Percentiles rank a stretch among this genome's conserved stretches.
Conservation (phyloP, 768 basidiomycete genomes). For the Boletus eberwhitei region DNA sequence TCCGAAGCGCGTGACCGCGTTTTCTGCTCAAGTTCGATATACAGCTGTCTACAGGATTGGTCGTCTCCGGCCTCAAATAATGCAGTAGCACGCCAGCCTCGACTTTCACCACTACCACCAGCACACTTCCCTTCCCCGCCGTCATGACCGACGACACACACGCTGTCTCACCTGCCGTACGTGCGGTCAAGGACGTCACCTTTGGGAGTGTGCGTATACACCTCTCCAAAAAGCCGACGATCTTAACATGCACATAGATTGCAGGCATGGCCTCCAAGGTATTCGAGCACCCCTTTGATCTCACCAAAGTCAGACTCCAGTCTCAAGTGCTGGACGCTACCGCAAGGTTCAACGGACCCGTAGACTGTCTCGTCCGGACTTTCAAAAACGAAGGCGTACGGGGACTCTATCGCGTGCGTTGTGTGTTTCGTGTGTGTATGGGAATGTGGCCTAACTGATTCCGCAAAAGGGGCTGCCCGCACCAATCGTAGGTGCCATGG, state of each 20-base stretch:
- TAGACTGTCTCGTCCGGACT: constrained; percentile 84
- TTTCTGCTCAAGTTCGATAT: constrained; percentile 18
- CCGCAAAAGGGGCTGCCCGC: constrained; percentile 78
- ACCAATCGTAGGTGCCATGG: constrained; percentile 88
- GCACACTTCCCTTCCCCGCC: not conserved
- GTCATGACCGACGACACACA: constrained; percentile 23
- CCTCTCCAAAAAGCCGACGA: not conserved
- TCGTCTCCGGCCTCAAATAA: constrained; percentile 18
- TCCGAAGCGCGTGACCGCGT: constrained; percentile 8
- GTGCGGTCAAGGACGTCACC: constrained; percentile 45
- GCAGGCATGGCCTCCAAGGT: constrained; percentile 85
- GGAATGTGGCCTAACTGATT: not conserved
- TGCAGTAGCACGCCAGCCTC: constrained; percentile 20
- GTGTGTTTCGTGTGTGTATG: not conserved
- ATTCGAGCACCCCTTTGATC: constrained; percentile 93
- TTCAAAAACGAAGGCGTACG: constrained; percentile 76
- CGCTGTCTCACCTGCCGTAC: constrained; percentile 13
- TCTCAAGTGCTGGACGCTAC: constrained; percentile 77
- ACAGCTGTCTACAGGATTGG: constrained; percentile 25
- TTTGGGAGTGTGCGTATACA: constrained; percentile 53
- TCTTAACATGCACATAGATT: constrained; percentile 39
- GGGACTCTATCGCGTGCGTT: constrained; percentile 82
- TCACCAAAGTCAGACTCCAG: constrained; percentile 93
- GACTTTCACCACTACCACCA: not conserved
- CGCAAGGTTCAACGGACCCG: constrained; percentile 74